These are phyloP conservation scores for Pseudohalonectria lignicola DNA, from an alignment of 2,329 filamentous ascomycete species.

Conservation along the genomic window DNA sequence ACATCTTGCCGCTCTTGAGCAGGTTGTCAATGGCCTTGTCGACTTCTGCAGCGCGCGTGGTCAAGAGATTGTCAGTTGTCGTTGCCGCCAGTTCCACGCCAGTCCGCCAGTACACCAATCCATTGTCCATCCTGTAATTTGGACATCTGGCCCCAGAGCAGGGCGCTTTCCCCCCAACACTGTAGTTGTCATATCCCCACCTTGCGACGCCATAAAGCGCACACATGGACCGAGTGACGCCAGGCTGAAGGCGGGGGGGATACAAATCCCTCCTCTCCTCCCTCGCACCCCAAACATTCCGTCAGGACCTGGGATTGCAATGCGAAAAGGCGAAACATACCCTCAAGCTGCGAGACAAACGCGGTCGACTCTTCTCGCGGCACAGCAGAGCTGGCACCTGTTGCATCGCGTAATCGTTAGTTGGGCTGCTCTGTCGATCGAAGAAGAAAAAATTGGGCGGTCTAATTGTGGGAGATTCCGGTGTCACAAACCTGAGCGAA, in stretches of 20 bases:
- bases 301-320: too few relatives aligned
- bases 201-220: background rate
- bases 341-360: slow-evolving; percentile 23
- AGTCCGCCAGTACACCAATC: background rate
- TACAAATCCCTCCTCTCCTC: background rate
- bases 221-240: background rate
- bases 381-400: slow-evolving; percentile 22
- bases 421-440: too few relatives aligned
- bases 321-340: slow-evolving; percentile 16
- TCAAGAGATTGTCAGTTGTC: slow-evolving; percentile 7
- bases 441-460: slow-evolving; percentile 1
- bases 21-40: slow-evolving; percentile 93
- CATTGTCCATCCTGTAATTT: background rate
- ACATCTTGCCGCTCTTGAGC: slow-evolving; percentile 92
- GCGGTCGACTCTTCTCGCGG: slow-evolving; percentile 20
- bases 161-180: background rate
- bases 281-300: background rate
- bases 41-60: slow-evolving; percentile 56
- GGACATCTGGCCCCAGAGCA: background rate
- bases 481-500: slow-evolving; percentile 13
- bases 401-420: background rate
- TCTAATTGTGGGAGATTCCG: background rate
- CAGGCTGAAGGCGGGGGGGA: background rate
- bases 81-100: background rate
- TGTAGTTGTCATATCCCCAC: background rate